Conservation (phyloP, 768 basidiomycete species). For the Leccinum truebloodii region DNA sequence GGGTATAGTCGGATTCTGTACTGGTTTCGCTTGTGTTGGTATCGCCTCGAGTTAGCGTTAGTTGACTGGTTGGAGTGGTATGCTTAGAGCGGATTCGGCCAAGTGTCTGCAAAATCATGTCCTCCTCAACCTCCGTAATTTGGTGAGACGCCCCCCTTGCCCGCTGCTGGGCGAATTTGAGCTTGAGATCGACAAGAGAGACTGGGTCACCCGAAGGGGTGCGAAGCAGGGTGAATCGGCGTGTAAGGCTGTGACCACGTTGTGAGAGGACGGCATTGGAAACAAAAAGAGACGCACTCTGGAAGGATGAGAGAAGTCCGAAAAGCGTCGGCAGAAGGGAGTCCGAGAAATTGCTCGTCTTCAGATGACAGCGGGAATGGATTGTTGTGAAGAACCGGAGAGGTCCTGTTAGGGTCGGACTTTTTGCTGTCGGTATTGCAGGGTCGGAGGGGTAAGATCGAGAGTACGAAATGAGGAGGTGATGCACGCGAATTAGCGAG, state of each 20-base stretch:
- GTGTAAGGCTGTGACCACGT: slow-evolving; percentile 59
- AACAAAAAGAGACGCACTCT: slow-evolving; percentile 55
- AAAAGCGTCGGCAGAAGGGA: slow-evolving; percentile 75
- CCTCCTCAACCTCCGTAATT: slow-evolving; percentile 81
- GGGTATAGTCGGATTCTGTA: slow-evolving; percentile 33
- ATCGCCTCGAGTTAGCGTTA: slow-evolving; percentile 16
- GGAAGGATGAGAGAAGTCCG: slow-evolving; percentile 85
- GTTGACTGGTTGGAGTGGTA: slow-evolving; percentile 20
- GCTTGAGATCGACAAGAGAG: slow-evolving; percentile 62
- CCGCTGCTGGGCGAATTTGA: slow-evolving; percentile 74
- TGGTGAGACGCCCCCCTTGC: slow-evolving; percentile 65
- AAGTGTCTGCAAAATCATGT: slow-evolving; percentile 78
- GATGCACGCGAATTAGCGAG: slow-evolving; percentile 31
- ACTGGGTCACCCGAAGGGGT: slow-evolving; percentile 66
- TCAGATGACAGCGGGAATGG: slow-evolving; percentile 35
- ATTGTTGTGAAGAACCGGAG: slow-evolving; percentile 37
- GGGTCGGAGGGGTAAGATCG: slow-evolving; percentile 26
- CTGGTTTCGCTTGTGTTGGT: slow-evolving; percentile 20
- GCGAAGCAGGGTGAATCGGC: slow-evolving; percentile 79
- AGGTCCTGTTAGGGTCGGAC: slow-evolving; percentile 63
- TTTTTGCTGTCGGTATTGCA: slow-evolving; percentile 59
- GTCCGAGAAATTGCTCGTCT: slow-evolving; percentile 48
- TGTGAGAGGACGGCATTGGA: slow-evolving; percentile 13
- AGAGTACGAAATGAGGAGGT: slow-evolving; percentile 26
- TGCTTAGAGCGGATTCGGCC: slow-evolving; percentile 49